Base-by-base conservation (phyloP, 1,139 yeast species). In the Waltiozyma sp. region DNA sequence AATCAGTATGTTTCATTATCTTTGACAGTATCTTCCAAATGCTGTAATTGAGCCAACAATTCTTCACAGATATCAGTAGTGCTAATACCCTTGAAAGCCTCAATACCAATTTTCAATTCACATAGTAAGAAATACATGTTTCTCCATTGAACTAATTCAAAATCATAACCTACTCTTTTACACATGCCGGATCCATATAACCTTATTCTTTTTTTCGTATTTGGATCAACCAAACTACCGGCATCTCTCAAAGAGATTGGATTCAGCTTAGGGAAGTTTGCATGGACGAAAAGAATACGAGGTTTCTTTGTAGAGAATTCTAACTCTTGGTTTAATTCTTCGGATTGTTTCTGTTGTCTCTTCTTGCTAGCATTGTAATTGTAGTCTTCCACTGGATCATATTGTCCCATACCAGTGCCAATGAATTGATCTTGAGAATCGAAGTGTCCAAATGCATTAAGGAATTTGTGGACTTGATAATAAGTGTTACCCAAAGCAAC, bases 331-430 rank as follows among this genome's bases (percentile, higher is more conserved):
- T 45, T 44, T 13, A 51, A 44, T 37, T 52, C 53, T 24, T 52
- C 53, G 11, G 50, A 45, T 10, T 47, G 44, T 37, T 48, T 43
- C 56, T 42, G 43, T 39, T 44, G 49, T 41, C 48, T 38, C n/a
- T 37, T 16, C 38, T 54, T 51, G 2, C 43, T 45, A 38, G 40
- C 15, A 38, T 51, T 51, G 11, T 63, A 48, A 35, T 61, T 55
- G 51, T 63, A 77, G 57, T 81, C 89, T 45, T 72, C 77, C 10
- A 68, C 69, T 0, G 89, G 86, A 56, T 80, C 79, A 49, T 64
- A 75, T 58, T 82, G 91, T 2, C 82, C 82, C 89, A 82, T 81
- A 14, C 84, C 87, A 15, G 78, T 73, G 9, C 85, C 85, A 18
- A 68, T 59, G 53, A 73, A 79, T 26, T 67, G 68, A 21, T 62